phyloP scores from a whole-genome alignment of 805 yeast species.

The Wickerhamomyces strasburgensis region DNA sequence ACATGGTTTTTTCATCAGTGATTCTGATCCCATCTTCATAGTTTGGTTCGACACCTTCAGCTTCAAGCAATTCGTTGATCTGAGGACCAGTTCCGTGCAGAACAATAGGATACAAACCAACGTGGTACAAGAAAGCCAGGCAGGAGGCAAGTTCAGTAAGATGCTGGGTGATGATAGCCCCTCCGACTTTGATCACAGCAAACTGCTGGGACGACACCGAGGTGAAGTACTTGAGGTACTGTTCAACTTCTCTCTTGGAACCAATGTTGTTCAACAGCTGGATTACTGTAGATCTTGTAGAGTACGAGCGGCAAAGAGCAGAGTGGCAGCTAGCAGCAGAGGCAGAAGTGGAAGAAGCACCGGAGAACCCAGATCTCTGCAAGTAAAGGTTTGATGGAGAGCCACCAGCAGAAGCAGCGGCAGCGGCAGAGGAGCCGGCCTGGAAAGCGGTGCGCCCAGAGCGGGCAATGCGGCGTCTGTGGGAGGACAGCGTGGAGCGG shows the following conservation, averaged over 20 bases:
- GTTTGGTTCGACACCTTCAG: constrained; percentile 92
- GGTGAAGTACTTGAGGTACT: constrained; percentile 92
- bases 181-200: constrained; percentile 98
- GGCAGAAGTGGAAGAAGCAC: constrained; percentile 8
- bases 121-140: constrained; percentile 92
- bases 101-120: constrained; percentile 94
- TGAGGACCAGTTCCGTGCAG: constrained; percentile 99
- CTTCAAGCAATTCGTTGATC: constrained; percentile 88
- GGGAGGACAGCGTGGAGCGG: constrained; percentile 25
- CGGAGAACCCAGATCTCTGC: constrained; percentile 8
- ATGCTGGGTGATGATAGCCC: constrained; percentile 96
- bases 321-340: constrained; percentile 15
- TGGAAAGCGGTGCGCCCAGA: constrained; percentile 16
- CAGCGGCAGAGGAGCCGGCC: constrained; percentile 14
- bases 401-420: constrained; percentile 6
- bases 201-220: constrained; percentile 95
- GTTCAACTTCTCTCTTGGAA: constrained; percentile 96
- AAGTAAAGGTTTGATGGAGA: constrained; percentile 6
- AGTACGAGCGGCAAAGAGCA: constrained; percentile 31
- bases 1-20: constrained; percentile 92
- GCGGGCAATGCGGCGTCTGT: constrained; percentile 24
- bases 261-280: constrained; percentile 95
- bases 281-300: constrained; percentile 92
- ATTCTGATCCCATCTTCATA: constrained; percentile 95
- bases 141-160: constrained; percentile 91